Evolutionary conservation across 2,329 filamentous ascomycete genomes (phyloP).

Genomic region (Dactylellina parvicollis): DNA sequence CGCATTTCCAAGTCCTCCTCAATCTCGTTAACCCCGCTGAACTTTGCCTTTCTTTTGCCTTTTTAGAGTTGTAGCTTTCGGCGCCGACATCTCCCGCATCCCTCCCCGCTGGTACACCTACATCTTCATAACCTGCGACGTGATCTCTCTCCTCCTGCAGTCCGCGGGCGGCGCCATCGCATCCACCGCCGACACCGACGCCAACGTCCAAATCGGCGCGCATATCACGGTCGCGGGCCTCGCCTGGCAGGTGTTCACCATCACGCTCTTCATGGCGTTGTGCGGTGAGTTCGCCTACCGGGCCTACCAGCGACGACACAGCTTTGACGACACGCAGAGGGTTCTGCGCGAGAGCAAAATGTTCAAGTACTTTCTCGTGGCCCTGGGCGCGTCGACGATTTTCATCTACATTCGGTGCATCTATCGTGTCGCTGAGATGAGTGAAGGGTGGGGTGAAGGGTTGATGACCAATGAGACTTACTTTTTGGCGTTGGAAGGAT

Average conservation of each 20-base stretch:
- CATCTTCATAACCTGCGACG: conserved; percentile 70
- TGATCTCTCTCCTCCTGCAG: conserved; percentile 70
- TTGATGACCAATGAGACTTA: conserved; percentile 68
- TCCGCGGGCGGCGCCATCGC: conserved; percentile 69
- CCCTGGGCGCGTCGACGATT: conserved; percentile 69
- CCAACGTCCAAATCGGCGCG: conserved; percentile 63
- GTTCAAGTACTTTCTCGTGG: conserved; percentile 69
- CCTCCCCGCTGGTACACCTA: conserved; percentile 67
- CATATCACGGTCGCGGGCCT: conserved; percentile 75
- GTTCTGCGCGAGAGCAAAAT: conserved; percentile 62
- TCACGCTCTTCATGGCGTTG: conserved; percentile 67
- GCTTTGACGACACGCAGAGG: conserved; percentile 60
- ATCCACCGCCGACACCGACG: conserved; percentile 62
- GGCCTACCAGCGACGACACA: conserved; percentile 55
- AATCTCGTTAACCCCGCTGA: conserved; percentile 59
- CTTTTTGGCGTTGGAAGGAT: conserved; percentile 70
- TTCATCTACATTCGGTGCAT: conserved; percentile 73
- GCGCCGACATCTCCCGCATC: conserved; percentile 64
- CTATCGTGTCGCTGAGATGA: conserved; percentile 74
- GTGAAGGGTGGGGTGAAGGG: conserved; percentile 70
- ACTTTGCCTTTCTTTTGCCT: conserved; percentile 43
- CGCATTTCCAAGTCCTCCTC: not conserved
- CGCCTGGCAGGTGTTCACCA: conserved; percentile 69
- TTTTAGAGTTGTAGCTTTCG: conserved; percentile 66
- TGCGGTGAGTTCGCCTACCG: conserved; percentile 66